Evolutionary conservation across 1,284 basidiomycete species (phyloP).

Genomic region (Chalciporus sp.): DNA sequence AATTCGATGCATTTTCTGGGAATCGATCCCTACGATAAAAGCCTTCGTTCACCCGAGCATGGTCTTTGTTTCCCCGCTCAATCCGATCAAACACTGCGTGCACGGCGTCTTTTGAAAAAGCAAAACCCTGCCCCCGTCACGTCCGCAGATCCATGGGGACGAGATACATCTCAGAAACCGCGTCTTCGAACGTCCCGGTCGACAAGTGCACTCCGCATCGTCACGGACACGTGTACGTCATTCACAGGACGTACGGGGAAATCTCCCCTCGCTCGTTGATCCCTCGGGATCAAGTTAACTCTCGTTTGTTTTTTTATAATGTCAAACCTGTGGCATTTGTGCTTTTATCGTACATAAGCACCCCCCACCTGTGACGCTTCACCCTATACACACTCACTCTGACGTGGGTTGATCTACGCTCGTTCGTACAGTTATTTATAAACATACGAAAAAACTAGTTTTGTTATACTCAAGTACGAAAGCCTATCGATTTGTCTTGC

Average conservation of each 20-base stretch:
- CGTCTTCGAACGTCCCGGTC: slow-evolving; percentile 13
- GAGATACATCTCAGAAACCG: not conserved
- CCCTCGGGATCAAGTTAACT: not conserved
- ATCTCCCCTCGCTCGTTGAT: not conserved
- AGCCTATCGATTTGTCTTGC: too few relatives aligned
- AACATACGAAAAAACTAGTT: too few relatives aligned
- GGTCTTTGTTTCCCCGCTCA: slow-evolving; percentile 15
- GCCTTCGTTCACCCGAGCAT: not conserved
- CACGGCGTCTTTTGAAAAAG: slow-evolving; percentile 11
- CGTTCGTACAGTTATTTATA: too few relatives aligned
- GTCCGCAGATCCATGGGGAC: slow-evolving; percentile 7
- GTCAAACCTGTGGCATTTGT: not conserved
- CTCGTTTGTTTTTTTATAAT: not conserved
- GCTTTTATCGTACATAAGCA: not conserved
- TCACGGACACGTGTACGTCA: slow-evolving; percentile 28
- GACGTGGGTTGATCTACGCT: too few relatives aligned
- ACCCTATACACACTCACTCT: too few relatives aligned
- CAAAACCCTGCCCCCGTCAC: slow-evolving; percentile 8
- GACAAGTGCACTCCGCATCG: slow-evolving; percentile 26
- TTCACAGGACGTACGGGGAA: slow-evolving; percentile 9
- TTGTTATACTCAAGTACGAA: too few relatives aligned
- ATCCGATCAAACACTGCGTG: slow-evolving; percentile 4
- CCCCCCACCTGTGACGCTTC: too few relatives aligned
- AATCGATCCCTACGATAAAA: slow-evolving; percentile 15
- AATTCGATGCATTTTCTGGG: slow-evolving; percentile 15